Evolutionary conservation across 2,329 filamentous ascomycete species (phyloP).

Genomic region (Rhynchosporium secalis): DNA sequence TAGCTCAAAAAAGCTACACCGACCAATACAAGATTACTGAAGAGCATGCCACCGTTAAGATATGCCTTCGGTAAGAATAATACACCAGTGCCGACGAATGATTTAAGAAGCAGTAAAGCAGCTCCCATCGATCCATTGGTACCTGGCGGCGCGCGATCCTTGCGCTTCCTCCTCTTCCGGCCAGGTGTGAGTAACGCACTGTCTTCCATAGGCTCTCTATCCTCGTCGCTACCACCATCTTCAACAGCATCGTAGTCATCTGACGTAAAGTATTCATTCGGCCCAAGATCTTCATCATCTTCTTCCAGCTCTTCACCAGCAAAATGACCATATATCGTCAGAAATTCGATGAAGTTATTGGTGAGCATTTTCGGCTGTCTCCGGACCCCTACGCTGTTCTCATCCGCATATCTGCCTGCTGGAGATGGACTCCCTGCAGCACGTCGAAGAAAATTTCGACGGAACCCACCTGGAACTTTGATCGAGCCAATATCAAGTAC

Average conservation of each 20-base stretch:
- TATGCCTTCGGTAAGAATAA: conserved; percentile 91
- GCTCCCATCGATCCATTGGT: conserved; percentile 79
- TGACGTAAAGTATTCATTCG: conserved; percentile 89
- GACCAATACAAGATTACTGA: conserved; percentile 89
- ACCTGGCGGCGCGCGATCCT: conserved; percentile 70
- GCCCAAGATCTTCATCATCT: conserved; percentile 84
- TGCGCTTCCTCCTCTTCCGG: conserved; percentile 68
- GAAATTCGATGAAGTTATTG: conserved; percentile 91
- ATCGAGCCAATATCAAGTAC: conserved; percentile 85
- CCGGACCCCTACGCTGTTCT: conserved; percentile 42
- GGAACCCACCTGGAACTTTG: conserved; percentile 89
- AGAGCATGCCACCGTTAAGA: conserved; percentile 95
- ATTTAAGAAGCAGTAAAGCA: conserved; percentile 85
- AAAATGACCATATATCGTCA: conserved; percentile 95
- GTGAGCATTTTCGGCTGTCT: conserved; percentile 70
- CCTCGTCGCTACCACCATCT: conserved; percentile 60
- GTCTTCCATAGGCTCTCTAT: conserved; percentile 80
- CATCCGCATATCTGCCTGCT: conserved; percentile 40
- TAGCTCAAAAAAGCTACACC: conserved; percentile 85
- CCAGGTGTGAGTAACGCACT: conserved; percentile 80
- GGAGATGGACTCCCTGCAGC: conserved; percentile 64
- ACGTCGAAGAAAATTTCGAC: conserved; percentile 83
- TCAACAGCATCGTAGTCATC: conserved; percentile 55
- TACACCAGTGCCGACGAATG: conserved; percentile 95
- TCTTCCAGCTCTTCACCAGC: conserved; percentile 96